Conservation (phyloP, 352 stramenopile genomes). For the Elongisporangium prolatum region DNA sequence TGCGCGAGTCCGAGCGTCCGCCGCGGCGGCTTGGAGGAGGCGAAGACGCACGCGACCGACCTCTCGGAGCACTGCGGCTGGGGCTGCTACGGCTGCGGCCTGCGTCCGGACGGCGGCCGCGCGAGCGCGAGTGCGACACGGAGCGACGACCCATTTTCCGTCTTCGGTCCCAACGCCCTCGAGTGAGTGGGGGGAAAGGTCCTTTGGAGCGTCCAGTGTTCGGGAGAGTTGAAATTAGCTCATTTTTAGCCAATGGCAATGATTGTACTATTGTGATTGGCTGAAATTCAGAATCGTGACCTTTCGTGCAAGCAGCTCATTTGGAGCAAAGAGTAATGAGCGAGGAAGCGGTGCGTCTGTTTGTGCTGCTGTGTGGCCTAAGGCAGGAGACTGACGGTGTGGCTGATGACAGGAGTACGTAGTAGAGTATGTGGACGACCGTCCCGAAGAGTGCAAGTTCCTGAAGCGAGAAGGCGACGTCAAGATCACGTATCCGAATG, state of each 20-base stretch:
- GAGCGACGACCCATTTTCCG: slow-evolving; percentile 4
- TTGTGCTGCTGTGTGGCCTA: neutral
- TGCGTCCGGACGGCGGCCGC: neutral
- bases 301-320: neutral
- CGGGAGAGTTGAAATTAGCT: slow-evolving; percentile 1
- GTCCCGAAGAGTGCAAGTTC: slow-evolving; percentile 81
- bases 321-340: slow-evolving; percentile 20
- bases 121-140: neutral
- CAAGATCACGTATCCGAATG: slow-evolving; percentile 87
- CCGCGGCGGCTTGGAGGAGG: neutral
- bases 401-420: slow-evolving; percentile 46
- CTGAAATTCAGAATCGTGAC: neutral
- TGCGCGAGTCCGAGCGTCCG: neutral
- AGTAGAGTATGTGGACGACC: slow-evolving; percentile 86
- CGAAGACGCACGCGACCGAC: slow-evolving; percentile 1
- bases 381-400: neutral
- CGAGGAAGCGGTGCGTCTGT: slow-evolving; percentile 35
- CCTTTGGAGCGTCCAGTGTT: slow-evolving; percentile 11
- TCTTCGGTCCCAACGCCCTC: neutral
- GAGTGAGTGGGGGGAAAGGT: neutral
- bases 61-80: neutral
- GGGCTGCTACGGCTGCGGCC: neutral
- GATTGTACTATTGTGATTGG: neutral
- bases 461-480: slow-evolving; percentile 79
- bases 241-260: slow-evolving; percentile 1